Conservation (phyloP, 1,139 yeast species). For the Magnusiomyces sp. region DNA sequence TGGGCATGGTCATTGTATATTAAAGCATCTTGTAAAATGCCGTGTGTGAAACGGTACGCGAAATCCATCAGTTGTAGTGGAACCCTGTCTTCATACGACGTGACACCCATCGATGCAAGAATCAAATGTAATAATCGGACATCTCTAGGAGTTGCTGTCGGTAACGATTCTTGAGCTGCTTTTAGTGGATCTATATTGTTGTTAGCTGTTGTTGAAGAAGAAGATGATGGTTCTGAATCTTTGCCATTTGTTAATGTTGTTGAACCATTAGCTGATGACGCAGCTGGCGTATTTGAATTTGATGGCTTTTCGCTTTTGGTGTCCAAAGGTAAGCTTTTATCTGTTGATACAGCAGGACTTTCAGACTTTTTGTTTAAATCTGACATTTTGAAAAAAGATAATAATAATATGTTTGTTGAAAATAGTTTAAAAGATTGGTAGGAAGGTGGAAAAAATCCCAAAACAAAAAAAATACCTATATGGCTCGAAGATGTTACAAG, state of each 20-base stretch:
- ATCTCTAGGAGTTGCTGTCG: constrained; percentile 58
- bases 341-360: no score
- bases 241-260: no score
- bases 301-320: no score
- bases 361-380: neutral
- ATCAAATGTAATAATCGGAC: constrained; percentile 83
- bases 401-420: no score
- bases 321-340: no score
- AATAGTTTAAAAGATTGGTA: no score
- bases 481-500: neutral
- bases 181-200: constrained; percentile 2
- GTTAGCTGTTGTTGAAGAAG: neutral
- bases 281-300: no score
- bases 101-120: constrained; percentile 88
- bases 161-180: constrained; percentile 8
- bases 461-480: neutral
- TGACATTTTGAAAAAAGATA: neutral
- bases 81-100: constrained; percentile 88
- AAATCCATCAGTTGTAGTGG: constrained; percentile 94
- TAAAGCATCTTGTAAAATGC: constrained; percentile 81
- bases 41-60: constrained; percentile 82
- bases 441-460: neutral
- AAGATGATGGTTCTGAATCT: no score
- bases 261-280: no score
- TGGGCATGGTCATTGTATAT: constrained; percentile 72